Evolutionary conservation across 2,329 filamentous ascomycete species (phyloP).

Genomic region (Talaromyces funiculosus): DNA sequence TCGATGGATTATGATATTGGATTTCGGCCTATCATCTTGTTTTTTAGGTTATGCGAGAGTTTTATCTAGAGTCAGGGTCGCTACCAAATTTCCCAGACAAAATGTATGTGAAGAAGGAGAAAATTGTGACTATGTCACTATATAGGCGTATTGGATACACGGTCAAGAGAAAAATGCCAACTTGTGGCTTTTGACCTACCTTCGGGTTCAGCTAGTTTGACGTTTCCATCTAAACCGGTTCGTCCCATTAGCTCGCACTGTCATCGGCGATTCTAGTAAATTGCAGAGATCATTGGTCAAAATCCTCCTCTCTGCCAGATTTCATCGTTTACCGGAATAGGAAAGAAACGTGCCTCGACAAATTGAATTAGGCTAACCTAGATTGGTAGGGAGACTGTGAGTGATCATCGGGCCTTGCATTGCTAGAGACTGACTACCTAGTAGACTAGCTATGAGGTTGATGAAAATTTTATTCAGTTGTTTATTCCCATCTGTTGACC

Average conservation of each 20-base stretch:
- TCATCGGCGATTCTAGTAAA: background rate
- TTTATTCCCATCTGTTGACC: background rate
- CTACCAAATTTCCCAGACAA: background rate
- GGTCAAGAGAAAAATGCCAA: background rate
- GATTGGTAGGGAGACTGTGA: background rate
- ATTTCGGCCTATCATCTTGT: background rate
- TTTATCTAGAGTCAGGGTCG: background rate
- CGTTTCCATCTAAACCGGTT: background rate
- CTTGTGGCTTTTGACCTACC: background rate
- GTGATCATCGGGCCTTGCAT: background rate
- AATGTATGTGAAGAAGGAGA: background rate
- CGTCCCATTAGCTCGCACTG: background rate
- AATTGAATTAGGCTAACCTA: background rate
- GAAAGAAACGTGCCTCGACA: background rate
- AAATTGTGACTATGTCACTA: no score
- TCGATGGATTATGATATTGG: background rate
- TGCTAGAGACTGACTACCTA: background rate
- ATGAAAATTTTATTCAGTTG: background rate
- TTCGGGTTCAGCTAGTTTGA: background rate
- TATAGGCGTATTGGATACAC: no score
- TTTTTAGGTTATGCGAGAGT: no score
- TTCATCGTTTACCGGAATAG: background rate
- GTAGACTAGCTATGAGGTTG: background rate
- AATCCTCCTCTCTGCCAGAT: background rate
- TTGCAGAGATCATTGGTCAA: background rate